Conservation (phyloP, 208 protist species). For the Wallacemonas collosoma region DNA sequence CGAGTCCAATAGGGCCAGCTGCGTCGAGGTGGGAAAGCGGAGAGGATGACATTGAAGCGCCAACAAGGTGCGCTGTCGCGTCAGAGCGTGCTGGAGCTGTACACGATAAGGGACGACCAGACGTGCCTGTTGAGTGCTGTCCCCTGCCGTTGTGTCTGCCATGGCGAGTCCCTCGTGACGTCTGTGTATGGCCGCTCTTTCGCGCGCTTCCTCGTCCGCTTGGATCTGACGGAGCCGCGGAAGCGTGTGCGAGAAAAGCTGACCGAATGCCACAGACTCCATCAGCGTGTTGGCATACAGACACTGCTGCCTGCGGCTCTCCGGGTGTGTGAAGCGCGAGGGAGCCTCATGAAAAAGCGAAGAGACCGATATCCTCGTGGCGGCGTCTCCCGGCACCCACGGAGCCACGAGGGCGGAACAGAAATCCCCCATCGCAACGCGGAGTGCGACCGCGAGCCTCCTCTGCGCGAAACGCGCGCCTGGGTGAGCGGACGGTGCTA, state of each 20-base stretch:
- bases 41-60: constrained; percentile 10
- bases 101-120: not conserved
- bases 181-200: too few species aligned
- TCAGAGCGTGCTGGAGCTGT: constrained; percentile 5
- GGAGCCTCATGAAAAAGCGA: too few species aligned
- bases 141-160: too few species aligned
- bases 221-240: not conserved
- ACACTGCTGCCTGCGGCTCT: constrained; percentile 1
- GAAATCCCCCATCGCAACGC: too few species aligned
- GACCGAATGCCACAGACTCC: not conserved
- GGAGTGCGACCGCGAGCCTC: too few species aligned
- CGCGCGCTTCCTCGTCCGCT: not conserved
- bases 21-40: not conserved
- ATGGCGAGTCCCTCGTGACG: too few species aligned
- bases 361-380: too few species aligned
- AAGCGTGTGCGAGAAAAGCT: not conserved
- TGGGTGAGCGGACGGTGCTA: too few species aligned
- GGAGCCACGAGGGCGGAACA: too few species aligned
- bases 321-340: not conserved
- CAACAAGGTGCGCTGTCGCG: constrained; percentile 13
- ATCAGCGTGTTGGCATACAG: not conserved
- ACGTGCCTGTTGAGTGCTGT: too few species aligned
- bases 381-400: too few species aligned
- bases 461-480: too few species aligned
- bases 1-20: not conserved